Evolutionary conservation across 352 stramenopile genomes (phyloP), one percentile per base, ranked within the genome.

Genomic region (Globisporangium barbulae): DNA sequence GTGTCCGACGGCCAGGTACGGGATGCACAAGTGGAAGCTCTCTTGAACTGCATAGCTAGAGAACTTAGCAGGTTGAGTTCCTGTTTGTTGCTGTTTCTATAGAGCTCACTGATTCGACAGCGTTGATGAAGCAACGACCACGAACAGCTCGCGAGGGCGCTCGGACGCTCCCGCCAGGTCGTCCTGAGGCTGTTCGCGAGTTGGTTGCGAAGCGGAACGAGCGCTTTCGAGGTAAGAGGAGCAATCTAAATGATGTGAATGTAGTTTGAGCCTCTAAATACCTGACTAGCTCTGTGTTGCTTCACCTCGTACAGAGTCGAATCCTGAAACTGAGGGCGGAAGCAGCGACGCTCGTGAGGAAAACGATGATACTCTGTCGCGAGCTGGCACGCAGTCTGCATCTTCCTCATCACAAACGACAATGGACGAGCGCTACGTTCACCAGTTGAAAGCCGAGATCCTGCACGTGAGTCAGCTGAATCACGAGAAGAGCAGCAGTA

Each of bases 391-490:
- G 15, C 48, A 19, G 10, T n/a, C 22, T 8, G 15, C 39, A 12
- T 30, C 17, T 31, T 7, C 21, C 1, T 31, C 42, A 8, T 3
- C 53, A 7, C 6, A 42, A n/a, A 13, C 21, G 3, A 37, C 19
- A 6, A 17, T 61, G 17, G 78, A 87, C 33, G 66, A 85, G 30
- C 65, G 63, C 15, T 91, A 91, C 53, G 63, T 91, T 33, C 61
- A 53, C 12, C 82, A 89, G 52, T 64, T 91, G 21, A 89, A 91
- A 41, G 57, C 57, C 22, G 78, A 89, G 53, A 89, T 91, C 45
- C 25, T 76, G 13, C 64, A 73, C 30, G 59, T 88, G 28, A 67
- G 78, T 22, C 59, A 77, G 52, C 41, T 74, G 25, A 56, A 3
- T 19, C 54, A 44, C 10, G 68, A 69, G 10, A 67, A 63, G 53